Base-by-base conservation (phyloP, 2,329 filamentous ascomycete genomes). In the Rutstroemia sp. region DNA sequence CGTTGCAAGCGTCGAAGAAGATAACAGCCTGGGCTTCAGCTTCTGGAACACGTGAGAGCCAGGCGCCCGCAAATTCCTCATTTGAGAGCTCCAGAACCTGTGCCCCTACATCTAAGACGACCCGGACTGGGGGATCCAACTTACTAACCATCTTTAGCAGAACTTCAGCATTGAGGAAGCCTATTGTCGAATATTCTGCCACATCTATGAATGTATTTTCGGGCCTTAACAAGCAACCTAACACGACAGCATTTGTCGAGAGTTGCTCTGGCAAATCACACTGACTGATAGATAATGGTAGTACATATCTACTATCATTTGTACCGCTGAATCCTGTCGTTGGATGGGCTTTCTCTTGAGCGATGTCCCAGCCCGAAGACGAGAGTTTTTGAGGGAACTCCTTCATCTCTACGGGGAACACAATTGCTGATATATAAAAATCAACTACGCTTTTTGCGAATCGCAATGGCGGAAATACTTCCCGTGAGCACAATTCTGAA, bases 21-120 rank as follows among this genome's bases (percentile, higher is more conserved):
- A 90, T 72, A 0, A 74, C 76, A 0, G 76, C 77, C 23, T 80
- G 68, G 0, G 65, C 70, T 0, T 55, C 17, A 0, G 59, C 37
- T 6, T 58, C 19, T 5, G 0, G 57, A 27, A 59, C 58, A 45
- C 62, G 65, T 0, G 50, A 21, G 0, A 88, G 64, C 84, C 83
- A 88, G 1, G 60, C 54, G 4, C 60, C 59, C 0, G 81, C 80
- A 1, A 88, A 72, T 3, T 77, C 69, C 0, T 69, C 1, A 58
- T 88, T 88, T 17, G 71, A 73, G 0, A 84, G 69, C 37, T 89
- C 85, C 0, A 90, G 67, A 6, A 90, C 78, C 52, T 85, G 81
- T 0, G 87, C 86, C 0, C 87, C 86, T 0, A 87, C 85, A 61
- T 90, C 86, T 0, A 90, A 73, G 1, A 90, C 77, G 0, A 90